These are phyloP conservation scores for Plenodomus lindquistii DNA, from an alignment of 2,329 filamentous ascomycete species.

Conservation along the genomic window DNA sequence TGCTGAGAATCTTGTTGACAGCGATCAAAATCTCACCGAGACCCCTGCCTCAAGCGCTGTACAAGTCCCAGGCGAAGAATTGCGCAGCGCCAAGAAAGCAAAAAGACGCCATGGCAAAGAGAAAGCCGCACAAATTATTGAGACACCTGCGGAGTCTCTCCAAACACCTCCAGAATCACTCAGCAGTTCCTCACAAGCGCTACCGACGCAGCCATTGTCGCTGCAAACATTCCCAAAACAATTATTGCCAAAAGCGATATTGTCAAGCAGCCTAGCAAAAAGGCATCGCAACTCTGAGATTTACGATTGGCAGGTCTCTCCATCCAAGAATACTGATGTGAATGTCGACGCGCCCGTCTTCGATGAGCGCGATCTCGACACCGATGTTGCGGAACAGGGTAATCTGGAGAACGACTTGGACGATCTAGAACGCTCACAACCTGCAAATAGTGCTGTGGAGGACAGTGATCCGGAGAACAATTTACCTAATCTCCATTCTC, in stretches of 20 bases:
- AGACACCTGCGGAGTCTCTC: too few relatives aligned
- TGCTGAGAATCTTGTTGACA: background rate
- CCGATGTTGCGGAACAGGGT: too few relatives aligned
- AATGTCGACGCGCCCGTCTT: background rate
- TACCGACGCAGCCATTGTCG: too few relatives aligned
- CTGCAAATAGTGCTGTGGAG: background rate
- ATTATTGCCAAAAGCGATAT: background rate
- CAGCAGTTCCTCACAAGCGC: too few relatives aligned
- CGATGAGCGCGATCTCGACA: background rate
- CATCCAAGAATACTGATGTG: background rate
- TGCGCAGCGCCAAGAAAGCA: background rate
- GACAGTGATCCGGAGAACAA: too few relatives aligned
- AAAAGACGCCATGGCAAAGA: background rate
- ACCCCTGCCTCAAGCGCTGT: background rate
- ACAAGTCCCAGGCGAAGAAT: background rate
- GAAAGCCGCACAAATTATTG: background rate
- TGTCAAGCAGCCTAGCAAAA: background rate
- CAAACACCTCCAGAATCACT: too few relatives aligned
- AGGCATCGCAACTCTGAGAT: background rate
- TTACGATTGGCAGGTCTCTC: background rate
- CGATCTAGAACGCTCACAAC: background rate
- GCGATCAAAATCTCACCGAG: background rate
- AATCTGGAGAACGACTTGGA: too few relatives aligned
- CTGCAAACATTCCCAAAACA: background rate
- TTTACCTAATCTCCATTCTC: too few relatives aligned